These are phyloP conservation scores for Sarocladiaceae sp. DNA, from an alignment of 2,329 filamentous ascomycete species.

Conservation along the genomic window DNA sequence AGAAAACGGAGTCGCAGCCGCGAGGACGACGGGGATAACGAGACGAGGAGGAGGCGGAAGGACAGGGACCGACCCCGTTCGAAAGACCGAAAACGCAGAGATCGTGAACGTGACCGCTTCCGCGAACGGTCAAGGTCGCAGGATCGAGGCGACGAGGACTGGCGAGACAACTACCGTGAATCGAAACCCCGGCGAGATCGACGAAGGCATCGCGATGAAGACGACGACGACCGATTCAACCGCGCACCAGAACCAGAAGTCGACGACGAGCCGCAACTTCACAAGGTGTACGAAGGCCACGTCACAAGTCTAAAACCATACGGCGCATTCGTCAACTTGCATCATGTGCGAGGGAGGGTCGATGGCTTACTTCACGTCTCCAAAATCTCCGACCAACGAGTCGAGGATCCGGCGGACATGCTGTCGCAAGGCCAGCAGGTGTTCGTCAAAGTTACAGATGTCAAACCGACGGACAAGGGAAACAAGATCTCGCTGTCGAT, in stretches of 20 bases:
- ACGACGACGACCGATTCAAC: constrained; percentile 51
- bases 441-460: constrained; percentile 86
- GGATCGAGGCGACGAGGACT: constrained; percentile 40
- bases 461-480: no score
- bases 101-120: constrained; percentile 26
- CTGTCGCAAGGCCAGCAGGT: constrained; percentile 74
- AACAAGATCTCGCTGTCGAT: constrained; percentile 82
- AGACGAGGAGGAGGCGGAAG: constrained; percentile 35
- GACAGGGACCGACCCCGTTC: constrained; percentile 35
- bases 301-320: constrained; percentile 94
- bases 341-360: constrained; percentile 78
- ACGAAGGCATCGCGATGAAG: constrained; percentile 33
- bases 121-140: constrained; percentile 32
- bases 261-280: constrained; percentile 73
- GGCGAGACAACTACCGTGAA: constrained; percentile 27
- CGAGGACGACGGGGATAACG: constrained; percentile 19
- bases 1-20: constrained; percentile 50
- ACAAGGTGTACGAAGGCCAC: constrained; percentile 84
- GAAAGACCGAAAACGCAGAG: constrained; percentile 33
- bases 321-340: constrained; percentile 89
- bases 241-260: constrained; percentile 64
- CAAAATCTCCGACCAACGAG: constrained; percentile 76
- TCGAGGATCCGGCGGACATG: constrained; percentile 88
- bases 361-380: constrained; percentile 94
- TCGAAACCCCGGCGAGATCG: constrained; percentile 28